Base-by-base conservation (phyloP, 2,329 filamentous ascomycete species). In the Cordyceps militaris region DNA sequence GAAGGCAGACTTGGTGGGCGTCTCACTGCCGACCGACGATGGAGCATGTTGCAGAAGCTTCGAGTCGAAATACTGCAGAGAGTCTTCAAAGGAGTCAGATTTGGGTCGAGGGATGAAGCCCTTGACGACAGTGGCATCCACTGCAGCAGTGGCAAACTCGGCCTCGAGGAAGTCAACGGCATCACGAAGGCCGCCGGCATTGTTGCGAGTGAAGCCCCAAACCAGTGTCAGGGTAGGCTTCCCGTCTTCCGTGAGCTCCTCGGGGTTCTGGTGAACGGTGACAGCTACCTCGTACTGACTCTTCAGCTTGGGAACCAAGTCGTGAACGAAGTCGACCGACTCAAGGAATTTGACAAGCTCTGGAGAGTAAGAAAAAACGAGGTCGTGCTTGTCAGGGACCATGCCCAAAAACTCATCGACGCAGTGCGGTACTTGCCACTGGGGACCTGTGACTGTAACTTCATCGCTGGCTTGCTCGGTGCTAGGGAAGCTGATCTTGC, bases 61-160 rank as follows among this genome's bases (percentile, higher is more conserved):
- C 2, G 93, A 97, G 70, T 97, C 90, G 68, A 99, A 99, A 76
- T 92, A 97, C 58, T 92, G 93, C 54, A 97, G 80, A 8, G 93
- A 96, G 66, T 99, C 93, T 70, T 99, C 94, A 63, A 99, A 99
- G 0, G 94, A 97, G 71, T 99, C 94, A 1, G 94, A 97, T 76
- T 97, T 97, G 62, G 94, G 94, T n/a, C 94, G 88, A 21, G 93
- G 91, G 63, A 97, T 94, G n/a, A 91, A 87, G 54, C 94, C 94
- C 72, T 95, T 95, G 67, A 97, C 86, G 43, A 91, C 86, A 58
- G 83, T 89, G 10, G 87, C 83, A 66, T 97, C 91, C n/a, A 97
- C 84, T n/a, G 89, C 89, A 48, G 91, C 88, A 46, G 89, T 87
- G 28, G 95, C 89, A 61, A 97, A 83, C 61, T 91, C 85, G 44